Percentiles rank a stretch among this genome's conserved stretches.
Conservation (phyloP, 2,329 filamentous ascomycete genomes). For the Ascochyta fabae region DNA sequence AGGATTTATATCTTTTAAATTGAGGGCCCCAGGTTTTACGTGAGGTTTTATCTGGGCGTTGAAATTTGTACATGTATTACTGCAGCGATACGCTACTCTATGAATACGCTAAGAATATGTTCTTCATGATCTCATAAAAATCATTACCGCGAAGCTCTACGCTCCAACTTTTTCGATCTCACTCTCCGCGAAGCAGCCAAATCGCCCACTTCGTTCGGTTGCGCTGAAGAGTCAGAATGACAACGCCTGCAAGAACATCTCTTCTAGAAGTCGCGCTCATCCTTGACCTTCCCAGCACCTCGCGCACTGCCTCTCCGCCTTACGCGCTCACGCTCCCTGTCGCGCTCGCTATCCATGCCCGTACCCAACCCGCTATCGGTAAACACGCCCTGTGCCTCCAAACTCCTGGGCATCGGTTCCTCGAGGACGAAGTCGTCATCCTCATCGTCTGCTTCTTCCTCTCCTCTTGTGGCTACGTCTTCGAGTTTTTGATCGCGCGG, state of each 20-base stretch:
- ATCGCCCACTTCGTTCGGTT: not conserved
- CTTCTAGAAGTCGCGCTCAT: not conserved
- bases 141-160: not conserved
- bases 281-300: not conserved
- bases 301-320: conserved; percentile 22
- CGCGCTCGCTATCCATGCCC: conserved; percentile 50
- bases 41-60: not conserved
- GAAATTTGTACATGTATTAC: conserved; percentile 4
- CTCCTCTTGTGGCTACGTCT: conserved; percentile 33
- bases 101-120: not conserved
- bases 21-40: too few relatives aligned
- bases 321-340: conserved; percentile 23
- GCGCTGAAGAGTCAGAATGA: not conserved
- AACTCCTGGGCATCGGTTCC: conserved; percentile 23
- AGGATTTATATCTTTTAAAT: too few relatives aligned
- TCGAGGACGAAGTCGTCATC: conserved; percentile 54
- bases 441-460: conserved; percentile 55
- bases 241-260: not conserved
- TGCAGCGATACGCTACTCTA: not conserved
- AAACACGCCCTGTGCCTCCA: conserved; percentile 21
- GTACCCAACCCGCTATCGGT: conserved; percentile 57
- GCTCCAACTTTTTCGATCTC: not conserved
- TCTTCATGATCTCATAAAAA: not conserved
- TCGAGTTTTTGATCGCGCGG: conserved; percentile 13
- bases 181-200: not conserved